phyloP scores from a whole-genome alignment of 345 rosid species.

The Lepidium aucheri region DNA sequence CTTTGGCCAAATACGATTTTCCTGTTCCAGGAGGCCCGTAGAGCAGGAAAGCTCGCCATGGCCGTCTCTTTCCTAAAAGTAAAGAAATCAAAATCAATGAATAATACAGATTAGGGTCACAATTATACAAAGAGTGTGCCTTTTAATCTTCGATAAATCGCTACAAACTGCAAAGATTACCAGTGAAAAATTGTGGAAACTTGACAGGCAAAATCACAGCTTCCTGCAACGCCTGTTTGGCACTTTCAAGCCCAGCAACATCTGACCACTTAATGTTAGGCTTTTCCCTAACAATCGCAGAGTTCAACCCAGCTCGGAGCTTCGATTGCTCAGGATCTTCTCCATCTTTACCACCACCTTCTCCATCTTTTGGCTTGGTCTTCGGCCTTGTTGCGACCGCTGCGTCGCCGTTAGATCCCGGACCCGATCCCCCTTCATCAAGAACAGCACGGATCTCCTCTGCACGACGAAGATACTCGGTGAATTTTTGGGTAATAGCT shows the following conservation, averaged over 20 bases:
- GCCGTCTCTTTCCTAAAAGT: conserved; percentile 70
- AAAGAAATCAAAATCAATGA: not conserved
- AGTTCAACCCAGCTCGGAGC: conserved; percentile 72
- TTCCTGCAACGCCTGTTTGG: conserved; percentile 86
- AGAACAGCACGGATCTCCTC: conserved; percentile 93
- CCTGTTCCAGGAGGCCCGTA: conserved; percentile 99
- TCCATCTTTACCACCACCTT: conserved; percentile 46
- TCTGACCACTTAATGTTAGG: conserved; percentile 87
- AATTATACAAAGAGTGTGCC: not conserved
- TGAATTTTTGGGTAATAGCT: conserved; percentile 73
- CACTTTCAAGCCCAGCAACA: conserved; percentile 94
- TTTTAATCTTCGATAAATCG: not conserved
- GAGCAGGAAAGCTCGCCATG: conserved; percentile 87
- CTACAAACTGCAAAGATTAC: conserved; percentile 20
- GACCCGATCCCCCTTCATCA: conserved; percentile 77
- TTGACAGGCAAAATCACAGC: conserved; percentile 93
- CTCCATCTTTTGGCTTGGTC: conserved; percentile 79
- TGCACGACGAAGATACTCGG: conserved; percentile 88
- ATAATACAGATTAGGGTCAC: not conserved
- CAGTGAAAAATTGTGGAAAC: conserved; percentile 94
- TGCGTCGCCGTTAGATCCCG: conserved; percentile 63
- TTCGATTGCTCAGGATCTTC: conserved; percentile 82
- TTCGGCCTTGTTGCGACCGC: conserved; percentile 68
- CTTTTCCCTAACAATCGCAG: conserved; percentile 81
- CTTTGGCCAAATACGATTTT: conserved; percentile 90